Conservation (phyloP, 2,329 filamentous ascomycete species). For the Pyrenophora graminea region DNA sequence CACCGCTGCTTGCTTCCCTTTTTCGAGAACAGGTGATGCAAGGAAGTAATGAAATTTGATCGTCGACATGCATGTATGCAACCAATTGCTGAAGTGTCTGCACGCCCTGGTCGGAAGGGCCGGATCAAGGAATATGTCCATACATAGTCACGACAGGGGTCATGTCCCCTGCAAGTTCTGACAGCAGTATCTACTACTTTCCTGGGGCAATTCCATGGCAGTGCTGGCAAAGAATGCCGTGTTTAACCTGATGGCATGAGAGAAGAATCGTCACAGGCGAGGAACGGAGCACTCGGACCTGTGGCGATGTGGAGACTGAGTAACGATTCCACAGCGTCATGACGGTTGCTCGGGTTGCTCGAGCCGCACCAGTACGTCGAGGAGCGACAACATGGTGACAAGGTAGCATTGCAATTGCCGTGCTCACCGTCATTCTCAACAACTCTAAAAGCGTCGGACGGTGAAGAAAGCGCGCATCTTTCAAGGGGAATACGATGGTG, state of each 20-base stretch:
- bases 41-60: slow-evolving; percentile 4
- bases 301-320: neutral
- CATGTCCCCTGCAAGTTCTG: neutral
- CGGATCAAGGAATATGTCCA: slow-evolving; percentile 9
- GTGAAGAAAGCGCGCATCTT: too few relatives aligned
- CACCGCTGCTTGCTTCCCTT: slow-evolving; percentile 7
- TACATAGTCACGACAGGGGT: slow-evolving; percentile 10
- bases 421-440: neutral
- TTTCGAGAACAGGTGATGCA: slow-evolving; percentile 2
- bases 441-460: too few relatives aligned
- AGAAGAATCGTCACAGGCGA: neutral
- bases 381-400: neutral
- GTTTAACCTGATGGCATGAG: neutral
- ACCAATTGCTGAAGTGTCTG: neutral
- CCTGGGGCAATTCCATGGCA: neutral
- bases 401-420: neutral
- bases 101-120: slow-evolving; percentile 1
- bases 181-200: neutral
- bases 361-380: too few relatives aligned
- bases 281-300: neutral
- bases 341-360: neutral
- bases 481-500: neutral
- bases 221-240: too few relatives aligned
- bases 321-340: neutral
- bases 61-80: neutral